Conservation (phyloP, 192 early-diverging fungal species). For the Chytriomyces sp. region DNA sequence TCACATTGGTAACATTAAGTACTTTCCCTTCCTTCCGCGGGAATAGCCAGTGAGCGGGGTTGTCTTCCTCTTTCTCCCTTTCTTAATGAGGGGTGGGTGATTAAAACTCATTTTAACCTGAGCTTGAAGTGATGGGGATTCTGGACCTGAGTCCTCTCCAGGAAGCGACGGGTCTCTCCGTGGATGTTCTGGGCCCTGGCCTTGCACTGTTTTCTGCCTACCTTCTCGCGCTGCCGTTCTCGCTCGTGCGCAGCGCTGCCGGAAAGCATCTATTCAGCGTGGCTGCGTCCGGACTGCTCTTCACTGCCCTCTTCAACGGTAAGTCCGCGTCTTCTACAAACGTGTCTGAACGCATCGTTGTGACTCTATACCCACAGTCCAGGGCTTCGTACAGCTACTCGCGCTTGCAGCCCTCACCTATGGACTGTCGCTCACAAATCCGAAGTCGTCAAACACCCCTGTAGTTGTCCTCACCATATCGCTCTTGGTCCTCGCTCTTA, state of each 20-base stretch:
- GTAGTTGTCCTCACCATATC: conserved; percentile 4
- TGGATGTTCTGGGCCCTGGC: conserved; percentile 15
- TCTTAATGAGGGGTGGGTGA: no score
- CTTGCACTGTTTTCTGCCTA: conserved; percentile 12
- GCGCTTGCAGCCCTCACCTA: conserved; percentile 6
- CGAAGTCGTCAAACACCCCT: neutral
- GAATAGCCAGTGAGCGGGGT: no score
- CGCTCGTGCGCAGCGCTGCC: neutral
- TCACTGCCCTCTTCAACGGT: conserved; percentile 24
- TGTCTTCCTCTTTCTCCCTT: no score
- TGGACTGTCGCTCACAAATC: neutral
- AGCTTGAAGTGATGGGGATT: no score
- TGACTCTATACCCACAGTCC: neutral
- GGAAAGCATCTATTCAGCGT: neutral
- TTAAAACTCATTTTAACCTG: no score
- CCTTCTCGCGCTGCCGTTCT: conserved; percentile 18
- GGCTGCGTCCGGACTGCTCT: neutral
- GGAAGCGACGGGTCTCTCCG: neutral
- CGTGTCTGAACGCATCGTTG: neutral
- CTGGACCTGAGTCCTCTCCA: neutral
- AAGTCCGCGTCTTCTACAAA: neutral
- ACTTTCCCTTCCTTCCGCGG: no score
- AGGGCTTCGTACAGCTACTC: conserved; percentile 18
- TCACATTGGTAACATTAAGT: no score
- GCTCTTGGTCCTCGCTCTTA: neutral